Conservation (phyloP, 768 basidiomycete genomes). For the Pulveroboletus frians region DNA sequence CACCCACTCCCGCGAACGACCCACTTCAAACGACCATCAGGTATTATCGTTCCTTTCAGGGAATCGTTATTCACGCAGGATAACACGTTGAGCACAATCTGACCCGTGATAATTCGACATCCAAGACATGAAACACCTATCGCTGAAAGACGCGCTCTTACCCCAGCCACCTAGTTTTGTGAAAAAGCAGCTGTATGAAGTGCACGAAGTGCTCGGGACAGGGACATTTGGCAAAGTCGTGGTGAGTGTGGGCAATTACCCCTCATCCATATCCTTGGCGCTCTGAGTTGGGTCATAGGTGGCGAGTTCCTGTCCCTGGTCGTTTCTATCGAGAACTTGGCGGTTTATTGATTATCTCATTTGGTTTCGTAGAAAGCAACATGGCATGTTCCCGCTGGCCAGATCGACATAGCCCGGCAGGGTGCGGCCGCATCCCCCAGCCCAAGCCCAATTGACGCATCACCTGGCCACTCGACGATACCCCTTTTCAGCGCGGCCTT, state of each 20-base stretch:
- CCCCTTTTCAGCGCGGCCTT: constrained; percentile 26
- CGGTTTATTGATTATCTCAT: neutral
- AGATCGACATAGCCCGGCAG: constrained; percentile 48
- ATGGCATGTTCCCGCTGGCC: constrained; percentile 69
- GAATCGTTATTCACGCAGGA: neutral
- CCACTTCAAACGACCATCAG: neutral
- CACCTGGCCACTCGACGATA: constrained; percentile 23
- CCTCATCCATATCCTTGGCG: neutral
- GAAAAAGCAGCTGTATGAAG: constrained; percentile 81
- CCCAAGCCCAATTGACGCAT: constrained; percentile 17
- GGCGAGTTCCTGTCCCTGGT: neutral
- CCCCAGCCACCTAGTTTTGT: constrained; percentile 80
- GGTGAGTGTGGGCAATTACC: constrained; percentile 38
- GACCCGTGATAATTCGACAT: neutral
- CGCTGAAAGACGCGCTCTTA: constrained; percentile 55
- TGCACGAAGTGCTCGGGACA: constrained; percentile 67
- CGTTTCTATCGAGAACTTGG: neutral
- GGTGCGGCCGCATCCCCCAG: constrained; percentile 46
- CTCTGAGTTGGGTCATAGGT: constrained; percentile 1
- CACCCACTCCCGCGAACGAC: neutral
- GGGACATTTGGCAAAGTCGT: constrained; percentile 92
- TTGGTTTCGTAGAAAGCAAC: constrained; percentile 51
- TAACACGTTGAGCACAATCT: neutral
- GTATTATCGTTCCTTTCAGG: neutral
- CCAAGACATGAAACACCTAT: constrained; percentile 30